A percentile compares a stretch with the other conserved stretches of the same genome.
These are phyloP conservation scores for Puccinia coronata DNA, from an alignment of 1,284 basidiomycete genomes.

Conservation along the genomic window DNA sequence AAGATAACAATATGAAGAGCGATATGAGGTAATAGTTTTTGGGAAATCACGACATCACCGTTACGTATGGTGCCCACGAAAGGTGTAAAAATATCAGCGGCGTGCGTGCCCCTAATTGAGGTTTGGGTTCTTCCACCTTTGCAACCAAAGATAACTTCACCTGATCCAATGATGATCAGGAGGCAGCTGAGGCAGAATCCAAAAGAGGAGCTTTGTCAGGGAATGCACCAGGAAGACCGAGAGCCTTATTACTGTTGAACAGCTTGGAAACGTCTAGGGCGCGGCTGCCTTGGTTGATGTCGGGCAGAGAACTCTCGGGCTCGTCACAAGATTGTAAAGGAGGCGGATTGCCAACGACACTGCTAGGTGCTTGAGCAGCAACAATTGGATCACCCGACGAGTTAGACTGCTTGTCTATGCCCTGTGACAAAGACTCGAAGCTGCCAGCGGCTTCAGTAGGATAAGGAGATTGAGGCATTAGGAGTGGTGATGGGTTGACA, in stretches of 20 bases:
- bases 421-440: neutral
- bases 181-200: neutral
- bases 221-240: conserved; percentile 29
- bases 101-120: conserved; percentile 62
- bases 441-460: neutral
- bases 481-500: neutral
- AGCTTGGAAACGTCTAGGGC: neutral
- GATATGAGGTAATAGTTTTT: conserved; percentile 88
- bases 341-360: neutral
- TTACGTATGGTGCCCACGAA: conserved; percentile 78
- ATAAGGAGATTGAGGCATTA: conserved; percentile 4
- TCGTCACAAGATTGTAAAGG: neutral
- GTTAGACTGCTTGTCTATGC: neutral
- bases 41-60: conserved; percentile 87
- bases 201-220: neutral
- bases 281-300: neutral
- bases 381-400: neutral
- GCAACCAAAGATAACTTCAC: neutral
- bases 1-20: conserved; percentile 83
- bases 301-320: neutral
- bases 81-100: conserved; percentile 72
- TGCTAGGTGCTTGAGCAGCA: neutral
- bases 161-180: neutral
- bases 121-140: neutral
- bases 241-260: neutral